Percentiles rank a stretch among this genome's conserved stretches.
Conservation (phyloP, 495 filamentous ascomycete species). For the Talaromyces liani region DNA sequence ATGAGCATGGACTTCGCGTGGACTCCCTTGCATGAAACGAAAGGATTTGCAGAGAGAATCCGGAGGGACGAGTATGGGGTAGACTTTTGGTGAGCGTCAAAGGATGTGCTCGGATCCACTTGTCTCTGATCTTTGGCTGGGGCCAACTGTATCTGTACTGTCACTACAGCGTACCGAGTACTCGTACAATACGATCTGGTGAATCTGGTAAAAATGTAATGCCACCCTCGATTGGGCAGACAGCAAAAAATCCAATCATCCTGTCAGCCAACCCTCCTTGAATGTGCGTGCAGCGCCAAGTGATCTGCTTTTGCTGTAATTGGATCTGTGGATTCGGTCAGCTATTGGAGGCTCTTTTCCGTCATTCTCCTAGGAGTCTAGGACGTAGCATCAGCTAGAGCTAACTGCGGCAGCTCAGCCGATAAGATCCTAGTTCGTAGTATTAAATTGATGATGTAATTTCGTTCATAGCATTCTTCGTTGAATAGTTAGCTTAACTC, state of each 20-base stretch:
- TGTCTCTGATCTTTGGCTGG: background rate
- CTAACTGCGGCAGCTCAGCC: background rate
- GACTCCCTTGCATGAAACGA: constrained; percentile 5
- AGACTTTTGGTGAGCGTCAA: background rate
- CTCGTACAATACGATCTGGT: background rate
- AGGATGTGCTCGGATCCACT: background rate
- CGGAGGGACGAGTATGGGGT: constrained; percentile 3
- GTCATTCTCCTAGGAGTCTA: background rate
- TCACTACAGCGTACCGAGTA: background rate
- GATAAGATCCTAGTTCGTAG: background rate
- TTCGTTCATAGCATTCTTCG: background rate
- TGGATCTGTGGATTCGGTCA: background rate
- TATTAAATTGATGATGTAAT: background rate
- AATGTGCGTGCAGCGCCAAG: background rate
- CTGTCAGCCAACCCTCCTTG: background rate
- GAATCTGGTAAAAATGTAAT: background rate
- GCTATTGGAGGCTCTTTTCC: background rate
- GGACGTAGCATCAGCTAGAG: background rate
- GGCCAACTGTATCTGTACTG: background rate
- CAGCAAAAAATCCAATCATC: background rate
- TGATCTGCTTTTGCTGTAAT: background rate
- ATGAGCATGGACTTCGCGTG: constrained; percentile 2
- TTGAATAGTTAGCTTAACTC: background rate
- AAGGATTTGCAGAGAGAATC: background rate
- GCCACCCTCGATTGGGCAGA: background rate